Conservation (phyloP, 441 rosid genomes). For the Isatis lusitanica region DNA sequence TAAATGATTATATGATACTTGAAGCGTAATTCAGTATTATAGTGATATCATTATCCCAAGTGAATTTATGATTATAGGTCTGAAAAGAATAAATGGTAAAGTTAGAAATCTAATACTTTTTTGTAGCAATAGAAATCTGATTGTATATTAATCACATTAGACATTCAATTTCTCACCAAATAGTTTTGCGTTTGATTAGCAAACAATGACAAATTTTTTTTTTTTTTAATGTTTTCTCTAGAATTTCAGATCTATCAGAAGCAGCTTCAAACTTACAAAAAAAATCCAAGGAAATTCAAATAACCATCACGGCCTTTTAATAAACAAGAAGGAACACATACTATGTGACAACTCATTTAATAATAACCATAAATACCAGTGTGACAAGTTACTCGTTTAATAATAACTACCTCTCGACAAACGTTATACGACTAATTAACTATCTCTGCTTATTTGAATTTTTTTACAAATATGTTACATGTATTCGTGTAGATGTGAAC, state of each 20-base stretch:
- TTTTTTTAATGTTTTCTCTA: not conserved
- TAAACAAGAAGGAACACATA: constrained; percentile 4
- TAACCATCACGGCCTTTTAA: not conserved
- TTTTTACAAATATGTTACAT: not conserved
- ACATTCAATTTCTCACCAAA: too few species aligned
- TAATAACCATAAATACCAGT: constrained; percentile 26
- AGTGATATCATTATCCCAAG: too few species aligned
- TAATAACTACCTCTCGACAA: constrained; percentile 16
- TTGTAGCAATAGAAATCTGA: too few species aligned
- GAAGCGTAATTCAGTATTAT: too few species aligned
- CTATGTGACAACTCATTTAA: constrained; percentile 24
- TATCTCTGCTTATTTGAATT: not conserved
- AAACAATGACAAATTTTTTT: not conserved
- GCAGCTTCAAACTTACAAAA: not conserved
- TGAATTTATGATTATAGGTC: too few species aligned
- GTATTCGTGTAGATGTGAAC: not conserved
- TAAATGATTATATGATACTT: too few species aligned
- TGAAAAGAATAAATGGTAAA: too few species aligned
- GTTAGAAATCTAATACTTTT: too few species aligned
- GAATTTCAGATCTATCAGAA: not conserved
- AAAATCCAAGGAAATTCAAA: not conserved
- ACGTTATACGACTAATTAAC: constrained; percentile 19
- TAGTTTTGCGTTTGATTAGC: not conserved
- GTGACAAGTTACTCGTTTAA: constrained; percentile 4
- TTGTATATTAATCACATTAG: too few species aligned